phyloP scores from a whole-genome alignment of 768 basidiomycete genomes.

The Leccinellum rugosiceps region DNA sequence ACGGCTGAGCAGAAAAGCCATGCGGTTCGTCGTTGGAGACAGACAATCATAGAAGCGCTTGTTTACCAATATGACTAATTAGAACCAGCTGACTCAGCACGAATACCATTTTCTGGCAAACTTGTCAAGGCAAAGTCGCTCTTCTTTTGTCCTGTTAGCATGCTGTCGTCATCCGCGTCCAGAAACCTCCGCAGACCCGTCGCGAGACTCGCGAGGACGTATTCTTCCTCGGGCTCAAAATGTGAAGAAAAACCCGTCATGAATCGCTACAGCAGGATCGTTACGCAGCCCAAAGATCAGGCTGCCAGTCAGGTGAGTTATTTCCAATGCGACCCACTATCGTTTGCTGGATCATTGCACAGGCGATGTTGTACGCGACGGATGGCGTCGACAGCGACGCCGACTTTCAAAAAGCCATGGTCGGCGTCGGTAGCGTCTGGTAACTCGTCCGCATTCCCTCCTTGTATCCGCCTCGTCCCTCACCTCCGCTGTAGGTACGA shows the following conservation, averaged over 20 bases:
- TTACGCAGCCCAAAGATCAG: constrained; percentile 92
- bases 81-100: constrained; percentile 16
- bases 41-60: not conserved
- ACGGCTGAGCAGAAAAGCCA: not conserved
- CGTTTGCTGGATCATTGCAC: not conserved
- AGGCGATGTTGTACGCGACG: constrained; percentile 99
- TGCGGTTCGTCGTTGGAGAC: not conserved
- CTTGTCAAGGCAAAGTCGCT: not conserved
- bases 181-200: constrained; percentile 13
- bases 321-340: not conserved
- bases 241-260: constrained; percentile 44
- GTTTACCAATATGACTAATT: not conserved
- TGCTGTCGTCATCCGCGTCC: constrained; percentile 26
- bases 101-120: not conserved
- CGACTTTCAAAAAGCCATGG: constrained; percentile 96
- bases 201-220: constrained; percentile 31
- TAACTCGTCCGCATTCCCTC: constrained; percentile 38
- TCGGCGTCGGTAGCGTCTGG: constrained; percentile 97
- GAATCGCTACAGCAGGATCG: constrained; percentile 71
- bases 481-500: constrained; percentile 72
- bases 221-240: constrained; percentile 37
- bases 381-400: constrained; percentile 78
- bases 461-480: constrained; percentile 5
- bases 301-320: constrained; percentile 82
- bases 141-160: not conserved